Conservation (phyloP, 148 eudicot genomes). For the Rhododendron molle region DNA sequence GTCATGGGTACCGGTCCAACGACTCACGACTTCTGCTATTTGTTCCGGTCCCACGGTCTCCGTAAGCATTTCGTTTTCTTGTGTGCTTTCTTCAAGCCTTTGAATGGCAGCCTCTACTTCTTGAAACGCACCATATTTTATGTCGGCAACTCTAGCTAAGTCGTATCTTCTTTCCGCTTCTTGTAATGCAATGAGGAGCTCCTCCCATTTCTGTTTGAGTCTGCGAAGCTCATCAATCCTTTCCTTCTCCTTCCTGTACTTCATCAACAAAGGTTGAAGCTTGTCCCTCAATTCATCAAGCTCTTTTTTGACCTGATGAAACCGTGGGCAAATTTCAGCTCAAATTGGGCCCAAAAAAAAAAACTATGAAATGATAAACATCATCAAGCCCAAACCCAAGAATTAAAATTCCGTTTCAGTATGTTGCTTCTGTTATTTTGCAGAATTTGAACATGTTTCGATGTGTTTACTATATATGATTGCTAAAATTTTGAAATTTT, state of each 20-base stretch:
- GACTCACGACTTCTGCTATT: slow-evolving; percentile 74
- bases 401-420: background rate
- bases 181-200: slow-evolving; percentile 53
- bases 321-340: background rate
- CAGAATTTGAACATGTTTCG: background rate
- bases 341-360: background rate
- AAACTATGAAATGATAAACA: background rate
- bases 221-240: slow-evolving; percentile 66
- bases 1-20: slow-evolving; percentile 87
- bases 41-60: slow-evolving; percentile 87
- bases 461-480: too few relatives aligned
- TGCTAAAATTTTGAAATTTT: background rate
- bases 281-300: slow-evolving; percentile 69
- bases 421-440: background rate
- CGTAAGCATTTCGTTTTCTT: slow-evolving; percentile 52
- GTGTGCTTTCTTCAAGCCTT: slow-evolving; percentile 44
- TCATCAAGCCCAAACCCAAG: background rate
- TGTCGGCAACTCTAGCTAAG: slow-evolving; percentile 72
- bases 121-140: slow-evolving; percentile 64
- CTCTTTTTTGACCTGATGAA: slow-evolving; percentile 47
- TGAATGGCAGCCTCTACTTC: slow-evolving; percentile 62
- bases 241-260: slow-evolving; percentile 68
- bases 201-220: slow-evolving; percentile 68
- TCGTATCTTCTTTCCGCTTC: slow-evolving; percentile 77
- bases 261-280: slow-evolving; percentile 77